These are phyloP conservation scores for Phytophthora nicotianae DNA, from an alignment of 352 stramenopile genomes.

Conservation along the genomic window DNA sequence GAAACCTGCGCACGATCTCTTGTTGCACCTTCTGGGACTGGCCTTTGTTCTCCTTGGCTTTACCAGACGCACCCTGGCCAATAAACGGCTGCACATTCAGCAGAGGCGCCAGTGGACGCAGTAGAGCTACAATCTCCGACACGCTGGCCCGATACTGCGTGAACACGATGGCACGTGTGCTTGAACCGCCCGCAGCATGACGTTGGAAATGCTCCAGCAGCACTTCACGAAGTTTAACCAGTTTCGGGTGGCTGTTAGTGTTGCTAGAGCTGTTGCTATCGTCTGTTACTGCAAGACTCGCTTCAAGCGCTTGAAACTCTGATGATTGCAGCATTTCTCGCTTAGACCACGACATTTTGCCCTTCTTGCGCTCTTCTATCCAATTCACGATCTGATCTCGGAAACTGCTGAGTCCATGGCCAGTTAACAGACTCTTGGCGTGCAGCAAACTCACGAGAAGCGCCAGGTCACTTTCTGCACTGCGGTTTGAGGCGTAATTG, in stretches of 20 bases:
- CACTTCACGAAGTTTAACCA: constrained; percentile 92
- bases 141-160: constrained; percentile 96
- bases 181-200: constrained; percentile 67
- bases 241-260: constrained; percentile 71
- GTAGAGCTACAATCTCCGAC: constrained; percentile 90
- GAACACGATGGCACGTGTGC: constrained; percentile 98
- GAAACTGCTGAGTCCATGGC: constrained; percentile 79
- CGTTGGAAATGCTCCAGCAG: constrained; percentile 88
- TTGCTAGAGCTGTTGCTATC: constrained; percentile 16
- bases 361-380: constrained; percentile 55
- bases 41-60: constrained; percentile 84
- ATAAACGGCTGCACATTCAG: constrained; percentile 94
- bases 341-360: constrained; percentile 80
- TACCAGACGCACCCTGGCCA: constrained; percentile 89
- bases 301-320: constrained; percentile 69
- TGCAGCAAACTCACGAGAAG: constrained; percentile 79
- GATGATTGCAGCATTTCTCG: constrained; percentile 71
- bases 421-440: constrained; percentile 76
- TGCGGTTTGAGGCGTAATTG: constrained; percentile 66
- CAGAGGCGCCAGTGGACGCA: constrained; percentile 70
- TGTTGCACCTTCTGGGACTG: constrained; percentile 96
- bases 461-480: constrained; percentile 77
- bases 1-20: constrained; percentile 92
- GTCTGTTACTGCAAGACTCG: constrained; percentile 41
- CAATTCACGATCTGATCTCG: constrained; percentile 70